Evolutionary conservation across 257 asterid genomes (phyloP), one percentile per base, ranked within the genome.

Genomic region (Marsdenia floribunda): DNA sequence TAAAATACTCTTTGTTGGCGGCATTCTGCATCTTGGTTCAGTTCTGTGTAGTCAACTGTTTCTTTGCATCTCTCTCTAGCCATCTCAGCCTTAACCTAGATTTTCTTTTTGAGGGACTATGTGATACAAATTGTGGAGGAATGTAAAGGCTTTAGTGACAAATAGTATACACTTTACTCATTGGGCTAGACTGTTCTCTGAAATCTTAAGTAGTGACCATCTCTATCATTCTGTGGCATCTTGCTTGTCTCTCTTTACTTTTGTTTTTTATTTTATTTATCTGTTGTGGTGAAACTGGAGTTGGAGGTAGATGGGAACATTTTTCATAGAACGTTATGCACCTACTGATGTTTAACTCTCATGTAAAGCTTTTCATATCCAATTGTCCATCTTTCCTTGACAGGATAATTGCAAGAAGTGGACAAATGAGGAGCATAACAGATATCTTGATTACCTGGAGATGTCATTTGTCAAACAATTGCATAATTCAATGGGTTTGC

Each of bases 361-460:
- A 19, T 35, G 26, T 24, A 37, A 38, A 60, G 50, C 16, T 58
- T 71, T 22, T 8, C 60, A 66, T 2, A 52, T 33, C 71, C 84
- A 70, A 61, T 24, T 40, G 52, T 54, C 79, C 15, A 44, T 75
- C 26, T 29, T 73, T 77, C 57, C 55, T 47, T 50, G 60, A 66
- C 91, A 93, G 98, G 90, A 77, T 33, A 67, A 81, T 67, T 33
- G 68, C 79, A 54, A 79, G 59, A 82, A 72, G 79, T 91, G 95
- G 98, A 89, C 98, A 66, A 79, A 93, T 77, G 90, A 87, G 86
- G 85, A 79, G 86, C 98, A 93, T 86, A 83, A 85, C 76, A 77
- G 75, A 52, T 91, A 82, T 83, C 92, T 93, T 70, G 80, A 86
- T 78, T 71, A 71, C 73, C 84, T 93, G 85, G 98, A 93, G 77